Conservation (phyloP, 1,284 basidiomycete genomes). For the Neolentinus lepideus region DNA sequence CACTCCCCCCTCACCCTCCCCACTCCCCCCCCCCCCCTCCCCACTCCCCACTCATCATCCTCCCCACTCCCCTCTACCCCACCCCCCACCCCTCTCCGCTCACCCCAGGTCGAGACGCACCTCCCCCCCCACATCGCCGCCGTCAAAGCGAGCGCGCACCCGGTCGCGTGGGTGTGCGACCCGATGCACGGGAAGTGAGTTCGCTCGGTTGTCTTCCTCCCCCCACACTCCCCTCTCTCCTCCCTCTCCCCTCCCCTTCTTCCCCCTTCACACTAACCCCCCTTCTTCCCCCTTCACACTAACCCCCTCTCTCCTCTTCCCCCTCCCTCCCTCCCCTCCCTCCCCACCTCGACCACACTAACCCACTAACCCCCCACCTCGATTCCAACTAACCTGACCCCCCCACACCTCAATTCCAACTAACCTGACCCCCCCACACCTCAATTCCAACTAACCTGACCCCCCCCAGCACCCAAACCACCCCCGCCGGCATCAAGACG, state of each 20-base stretch:
- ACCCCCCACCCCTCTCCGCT: no score
- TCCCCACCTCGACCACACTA: neutral
- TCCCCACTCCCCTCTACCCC: no score
- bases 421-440: neutral
- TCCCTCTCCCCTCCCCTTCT: neutral
- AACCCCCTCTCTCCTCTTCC: neutral
- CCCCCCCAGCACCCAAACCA: slow-evolving; percentile 68
- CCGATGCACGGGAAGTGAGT: slow-evolving; percentile 95
- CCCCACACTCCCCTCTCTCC: neutral
- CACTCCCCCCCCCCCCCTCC: slow-evolving; percentile 19
- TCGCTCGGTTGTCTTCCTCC: neutral
- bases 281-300: neutral
- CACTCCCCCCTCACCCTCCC: neutral
- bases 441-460: neutral
- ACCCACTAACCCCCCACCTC: no score
- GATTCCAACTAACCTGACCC: no score
- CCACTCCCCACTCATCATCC: no score
- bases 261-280: slow-evolving; percentile 3
- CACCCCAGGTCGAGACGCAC: slow-evolving; percentile 71
- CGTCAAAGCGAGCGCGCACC: slow-evolving; percentile 76
- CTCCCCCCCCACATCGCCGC: slow-evolving; percentile 82
- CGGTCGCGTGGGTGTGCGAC: slow-evolving; percentile 92
- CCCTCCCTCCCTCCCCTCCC: neutral
- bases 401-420: no score
- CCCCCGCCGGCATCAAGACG: slow-evolving; percentile 76